Evolutionary conservation across 192 early-diverging fungal species (phyloP).

Genomic region (Funneliformis geosporum): DNA sequence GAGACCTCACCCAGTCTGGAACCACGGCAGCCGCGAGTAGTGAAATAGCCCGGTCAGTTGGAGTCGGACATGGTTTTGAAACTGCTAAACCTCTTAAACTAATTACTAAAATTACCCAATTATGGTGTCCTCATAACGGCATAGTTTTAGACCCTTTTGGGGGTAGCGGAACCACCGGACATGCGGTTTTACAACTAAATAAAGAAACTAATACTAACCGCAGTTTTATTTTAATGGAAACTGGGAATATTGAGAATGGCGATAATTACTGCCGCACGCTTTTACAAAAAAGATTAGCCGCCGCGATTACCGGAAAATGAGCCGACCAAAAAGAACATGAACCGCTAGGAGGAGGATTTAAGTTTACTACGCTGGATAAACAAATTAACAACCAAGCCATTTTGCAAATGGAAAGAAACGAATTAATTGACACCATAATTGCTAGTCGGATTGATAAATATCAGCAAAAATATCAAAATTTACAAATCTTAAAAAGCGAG

Average conservation of each 20-base stretch:
- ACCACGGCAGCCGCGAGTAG: too few species aligned
- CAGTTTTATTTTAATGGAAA: not conserved
- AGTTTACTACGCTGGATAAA: not conserved
- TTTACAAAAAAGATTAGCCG: not conserved
- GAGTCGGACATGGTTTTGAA: not conserved
- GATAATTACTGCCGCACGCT: not conserved
- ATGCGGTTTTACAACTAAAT: not conserved
- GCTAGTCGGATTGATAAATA: too few species aligned
- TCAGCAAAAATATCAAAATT: too few species aligned
- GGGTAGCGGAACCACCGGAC: constrained; percentile 1
- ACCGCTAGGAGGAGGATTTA: not conserved
- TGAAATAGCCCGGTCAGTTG: too few species aligned
- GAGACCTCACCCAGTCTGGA: too few species aligned
- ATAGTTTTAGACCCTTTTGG: not conserved
- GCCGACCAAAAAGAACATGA: not conserved
- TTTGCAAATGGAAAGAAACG: not conserved
- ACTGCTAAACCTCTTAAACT: not conserved
- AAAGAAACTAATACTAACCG: not conserved
- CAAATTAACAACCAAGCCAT: not conserved
- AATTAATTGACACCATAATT: constrained; percentile 1
- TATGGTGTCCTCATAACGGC: not conserved
- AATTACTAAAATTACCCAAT: not conserved
- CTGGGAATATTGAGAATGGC: not conserved
- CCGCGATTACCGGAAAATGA: not conserved
- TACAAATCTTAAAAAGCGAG: not conserved